Conservation (phyloP, 805 yeast genomes). For the Kuraishia piskuri region DNA sequence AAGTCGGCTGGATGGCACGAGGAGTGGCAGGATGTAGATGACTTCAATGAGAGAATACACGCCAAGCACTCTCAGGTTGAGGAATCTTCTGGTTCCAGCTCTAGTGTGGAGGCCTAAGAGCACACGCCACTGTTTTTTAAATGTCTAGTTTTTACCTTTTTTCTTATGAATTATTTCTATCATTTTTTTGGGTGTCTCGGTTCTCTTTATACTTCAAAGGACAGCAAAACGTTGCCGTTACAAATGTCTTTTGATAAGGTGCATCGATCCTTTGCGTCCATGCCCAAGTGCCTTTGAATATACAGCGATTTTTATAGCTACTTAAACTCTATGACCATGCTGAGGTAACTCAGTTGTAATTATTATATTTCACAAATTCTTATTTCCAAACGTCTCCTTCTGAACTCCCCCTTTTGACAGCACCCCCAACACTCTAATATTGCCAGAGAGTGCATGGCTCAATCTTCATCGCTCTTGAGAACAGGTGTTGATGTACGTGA, state of each 20-base stretch:
- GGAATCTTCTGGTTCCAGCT: neutral
- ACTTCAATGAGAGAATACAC: slow-evolving; percentile 32
- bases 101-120: neutral
- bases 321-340: too few species aligned
- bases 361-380: too few species aligned
- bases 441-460: neutral
- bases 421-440: neutral
- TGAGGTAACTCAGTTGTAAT: too few species aligned
- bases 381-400: too few species aligned
- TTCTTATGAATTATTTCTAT: neutral
- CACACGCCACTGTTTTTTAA: too few species aligned
- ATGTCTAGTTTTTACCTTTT: too few species aligned
- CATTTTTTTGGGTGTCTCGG: neutral
- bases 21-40: slow-evolving; percentile 55
- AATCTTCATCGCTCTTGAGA: neutral
- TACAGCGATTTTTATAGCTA: too few species aligned
- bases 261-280: neutral
- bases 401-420: too few species aligned
- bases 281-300: too few species aligned
- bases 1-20: slow-evolving; percentile 41
- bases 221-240: neutral
- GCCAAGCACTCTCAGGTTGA: neutral
- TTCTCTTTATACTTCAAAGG: neutral
- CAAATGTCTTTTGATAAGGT: neutral
- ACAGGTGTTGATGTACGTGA: neutral